Base-by-base conservation (phyloP, 176 grass and related monocot species). In the Alopecurus myosuroides region DNA sequence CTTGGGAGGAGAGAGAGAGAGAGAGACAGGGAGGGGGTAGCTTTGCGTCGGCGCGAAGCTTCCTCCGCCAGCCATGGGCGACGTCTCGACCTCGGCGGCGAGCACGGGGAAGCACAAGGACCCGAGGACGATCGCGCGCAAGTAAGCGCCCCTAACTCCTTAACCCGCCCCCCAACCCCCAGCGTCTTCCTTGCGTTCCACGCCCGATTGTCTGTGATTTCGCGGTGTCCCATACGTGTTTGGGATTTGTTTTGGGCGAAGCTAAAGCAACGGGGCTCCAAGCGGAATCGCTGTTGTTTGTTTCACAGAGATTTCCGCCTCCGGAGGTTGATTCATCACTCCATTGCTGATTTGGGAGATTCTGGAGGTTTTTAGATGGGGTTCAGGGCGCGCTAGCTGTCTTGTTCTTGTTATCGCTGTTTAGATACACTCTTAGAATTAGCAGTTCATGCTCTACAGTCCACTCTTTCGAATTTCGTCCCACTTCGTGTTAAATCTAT, bases 41-140 rank as follows among this genome's bases (percentile, higher is more conserved):
- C 11, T 36, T 70, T 72, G 31, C 85, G 44, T 71, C 81, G 22
- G 62, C 75, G 25, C 78, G 52, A 79, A 44, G 72, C 48, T 60
- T 86, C 65, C 80, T 63, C 60, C 60, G 14, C 28, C 28, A 17
- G 80, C 90, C 83, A 95, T 93, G 88, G 88, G 57, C 49, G 69
- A 82, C 70, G 73, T 22, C 69, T 66, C 82, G 20, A 42, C 80
- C 80, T 48, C 70, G 28, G 60, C 61, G 36, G 77, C 83, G 65
- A n/a, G 15, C 69, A 22, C 85, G 33, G 50, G 6, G 49, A 68
- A 40, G 14, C 57, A 49, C 29, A 96, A 87, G 86, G 94, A 96
- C 70, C 94, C 94, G 74, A 76, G 88, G 44, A 93, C 79, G 88
- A 96, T 93, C 72, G 91, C 91, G 11, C 84, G 94, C 39, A 89